These are phyloP conservation scores for Candida nanaspora DNA, from an alignment of 805 yeast species.

Conservation along the genomic window DNA sequence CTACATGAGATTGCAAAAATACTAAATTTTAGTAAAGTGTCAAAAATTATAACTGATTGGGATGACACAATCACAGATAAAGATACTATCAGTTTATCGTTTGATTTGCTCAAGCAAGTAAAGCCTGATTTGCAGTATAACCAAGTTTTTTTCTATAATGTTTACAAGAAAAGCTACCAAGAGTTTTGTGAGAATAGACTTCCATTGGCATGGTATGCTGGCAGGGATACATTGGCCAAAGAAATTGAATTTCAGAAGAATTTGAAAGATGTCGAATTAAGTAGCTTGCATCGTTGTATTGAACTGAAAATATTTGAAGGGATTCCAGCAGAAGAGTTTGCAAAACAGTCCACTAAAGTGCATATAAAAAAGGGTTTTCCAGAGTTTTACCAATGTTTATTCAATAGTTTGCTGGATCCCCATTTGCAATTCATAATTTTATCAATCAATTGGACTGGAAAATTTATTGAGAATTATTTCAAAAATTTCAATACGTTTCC, in stretches of 20 bases:
- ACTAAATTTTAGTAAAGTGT: slow-evolving; percentile 5
- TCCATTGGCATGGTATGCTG: slow-evolving; percentile 20
- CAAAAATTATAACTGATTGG: slow-evolving; percentile 46
- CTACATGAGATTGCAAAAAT: too few relatives aligned
- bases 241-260: slow-evolving; percentile 42
- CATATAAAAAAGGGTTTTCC: slow-evolving; percentile 32
- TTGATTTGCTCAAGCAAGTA: slow-evolving; percentile 35
- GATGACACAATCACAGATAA: slow-evolving; percentile 54
- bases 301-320: slow-evolving; percentile 34
- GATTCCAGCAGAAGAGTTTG: slow-evolving; percentile 25
- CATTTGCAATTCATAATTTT: slow-evolving; percentile 25
- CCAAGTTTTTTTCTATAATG: slow-evolving; percentile 35
- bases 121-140: slow-evolving; percentile 31
- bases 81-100: slow-evolving; percentile 50
- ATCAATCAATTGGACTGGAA: slow-evolving; percentile 58
- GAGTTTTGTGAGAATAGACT: slow-evolving; percentile 18
- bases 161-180: slow-evolving; percentile 32
- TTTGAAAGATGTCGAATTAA: slow-evolving; percentile 36
- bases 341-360: slow-evolving; percentile 29
- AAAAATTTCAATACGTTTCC: slow-evolving; percentile 14
- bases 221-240: slow-evolving; percentile 25
- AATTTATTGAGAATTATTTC: slow-evolving; percentile 33
- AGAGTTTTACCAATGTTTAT: slow-evolving; percentile 16
- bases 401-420: not conserved
- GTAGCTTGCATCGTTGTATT: slow-evolving; percentile 39